These are phyloP conservation scores for Ganoderma leucocontextum DNA, from an alignment of 1,284 basidiomycete species.

Conservation along the genomic window DNA sequence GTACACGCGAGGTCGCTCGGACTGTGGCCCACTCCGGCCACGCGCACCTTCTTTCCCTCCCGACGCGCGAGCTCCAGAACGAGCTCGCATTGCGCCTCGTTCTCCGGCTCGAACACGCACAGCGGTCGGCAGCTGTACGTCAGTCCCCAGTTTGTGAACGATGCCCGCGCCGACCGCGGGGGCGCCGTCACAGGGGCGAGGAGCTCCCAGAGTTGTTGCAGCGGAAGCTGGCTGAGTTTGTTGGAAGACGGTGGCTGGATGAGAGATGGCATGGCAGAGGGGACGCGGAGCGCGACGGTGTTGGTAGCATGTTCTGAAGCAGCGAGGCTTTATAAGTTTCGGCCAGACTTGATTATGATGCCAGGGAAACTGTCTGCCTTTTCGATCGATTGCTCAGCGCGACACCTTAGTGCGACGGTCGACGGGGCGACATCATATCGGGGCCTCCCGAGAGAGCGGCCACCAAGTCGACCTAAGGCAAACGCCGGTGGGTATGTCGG, in stretches of 20 bases:
- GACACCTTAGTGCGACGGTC: slow-evolving; percentile 8
- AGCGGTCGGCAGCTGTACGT: slow-evolving; percentile 72
- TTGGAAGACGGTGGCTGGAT: slow-evolving; percentile 12
- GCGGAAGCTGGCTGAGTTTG: slow-evolving; percentile 45
- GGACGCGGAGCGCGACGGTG: slow-evolving; percentile 15
- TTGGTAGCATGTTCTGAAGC: slow-evolving; percentile 17
- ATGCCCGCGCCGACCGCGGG: slow-evolving; percentile 48
- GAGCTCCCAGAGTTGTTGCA: slow-evolving; percentile 54
- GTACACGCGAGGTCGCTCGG: slow-evolving; percentile 94
- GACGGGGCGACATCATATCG: slow-evolving; percentile 23
- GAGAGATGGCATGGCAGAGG: slow-evolving; percentile 12
- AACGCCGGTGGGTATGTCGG: slow-evolving; percentile 30
- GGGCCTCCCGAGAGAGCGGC: slow-evolving; percentile 31
- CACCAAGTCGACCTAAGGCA: slow-evolving; percentile 27
- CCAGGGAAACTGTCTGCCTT: slow-evolving; percentile 23
- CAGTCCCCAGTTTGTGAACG: slow-evolving; percentile 77
- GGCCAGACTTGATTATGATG: slow-evolving; percentile 20
- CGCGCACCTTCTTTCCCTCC: slow-evolving; percentile 77
- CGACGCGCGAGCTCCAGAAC: slow-evolving; percentile 87
- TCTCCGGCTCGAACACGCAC: slow-evolving; percentile 81
- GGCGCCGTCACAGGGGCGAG: slow-evolving; percentile 62
- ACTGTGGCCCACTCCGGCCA: slow-evolving; percentile 91
- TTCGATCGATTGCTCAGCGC: slow-evolving; percentile 44
- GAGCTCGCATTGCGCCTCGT: slow-evolving; percentile 75
- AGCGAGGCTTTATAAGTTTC: slow-evolving; percentile 44